phyloP scores from a whole-genome alignment of 495 filamentous ascomycete genomes.

The Daldinia caldariorum region DNA sequence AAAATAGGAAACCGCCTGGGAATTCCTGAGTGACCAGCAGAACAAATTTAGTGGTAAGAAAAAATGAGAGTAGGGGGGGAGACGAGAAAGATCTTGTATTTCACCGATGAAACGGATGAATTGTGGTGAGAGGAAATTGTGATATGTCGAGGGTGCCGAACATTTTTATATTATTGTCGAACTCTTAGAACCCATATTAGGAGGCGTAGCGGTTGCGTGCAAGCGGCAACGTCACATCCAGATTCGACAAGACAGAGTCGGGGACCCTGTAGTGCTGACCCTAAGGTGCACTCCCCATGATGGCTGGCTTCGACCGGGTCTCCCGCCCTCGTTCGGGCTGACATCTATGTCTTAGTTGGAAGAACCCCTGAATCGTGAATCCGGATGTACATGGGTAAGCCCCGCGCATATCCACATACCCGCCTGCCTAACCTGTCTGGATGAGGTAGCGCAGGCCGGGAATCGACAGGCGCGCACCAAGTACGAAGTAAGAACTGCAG shows the following conservation, averaged over 20 bases:
- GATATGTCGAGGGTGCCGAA: slow-evolving; percentile 23
- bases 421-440: slow-evolving; percentile 7
- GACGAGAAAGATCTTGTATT: slow-evolving; percentile 38
- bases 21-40: slow-evolving; percentile 40
- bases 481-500: slow-evolving; percentile 17
- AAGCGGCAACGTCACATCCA: slow-evolving; percentile 37
- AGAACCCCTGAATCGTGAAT: slow-evolving; percentile 36
- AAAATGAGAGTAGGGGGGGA: slow-evolving; percentile 39
- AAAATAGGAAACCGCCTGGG: slow-evolving; percentile 41
- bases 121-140: slow-evolving; percentile 19
- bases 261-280: slow-evolving; percentile 4
- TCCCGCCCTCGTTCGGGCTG: slow-evolving; percentile 33
- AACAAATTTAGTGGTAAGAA: slow-evolving; percentile 15
- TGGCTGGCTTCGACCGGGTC: slow-evolving; percentile 33
- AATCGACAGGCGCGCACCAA: slow-evolving; percentile 9
- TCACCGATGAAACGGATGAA: slow-evolving; percentile 23
- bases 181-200: neutral
- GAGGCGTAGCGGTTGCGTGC: slow-evolving; percentile 7
- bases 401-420: slow-evolving; percentile 30
- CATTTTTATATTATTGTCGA: slow-evolving; percentile 34
- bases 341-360: slow-evolving; percentile 33
- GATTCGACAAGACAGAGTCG: slow-evolving; percentile 3
- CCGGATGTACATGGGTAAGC: slow-evolving; percentile 30
- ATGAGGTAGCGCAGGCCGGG: slow-evolving; percentile 11
- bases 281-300: slow-evolving; percentile 33